Evolutionary conservation across 2,329 filamentous ascomycete genomes (phyloP), one percentile per base, ranked within the genome.

Genomic region (Phialocephala sp.): DNA sequence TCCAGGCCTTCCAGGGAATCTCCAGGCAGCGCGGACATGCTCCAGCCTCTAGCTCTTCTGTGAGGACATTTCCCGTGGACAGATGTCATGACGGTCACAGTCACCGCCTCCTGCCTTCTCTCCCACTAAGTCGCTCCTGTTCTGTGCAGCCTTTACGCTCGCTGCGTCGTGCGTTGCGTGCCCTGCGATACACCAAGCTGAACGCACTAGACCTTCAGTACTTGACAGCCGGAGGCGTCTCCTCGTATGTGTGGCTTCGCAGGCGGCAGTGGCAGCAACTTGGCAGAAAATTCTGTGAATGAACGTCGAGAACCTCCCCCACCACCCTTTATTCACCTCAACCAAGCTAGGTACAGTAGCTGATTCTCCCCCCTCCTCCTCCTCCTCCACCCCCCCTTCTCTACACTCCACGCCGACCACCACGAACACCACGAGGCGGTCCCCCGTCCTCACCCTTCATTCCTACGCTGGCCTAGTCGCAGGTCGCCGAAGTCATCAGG

Each of bases 401-500:
- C 55, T 24, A 39, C 54, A 35, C 52, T 55, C 45, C 45, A 50
- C 45, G 43, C n/a, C 45, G 5, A 50, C 57, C 55, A 55, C 59
- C 64, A 60, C 47, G 39, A 59, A 50, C 55, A 55, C 59, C 64
- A 60, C 47, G 39, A 59, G 32, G 39, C 57, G 39, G 24, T 41
- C 32, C 22, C 18, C 47, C 32, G 18, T 5, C 47, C 59, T 27
- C n/a, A n/a, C 39, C 20, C 56, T 15, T 57, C 60, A 41, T 59
- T 60, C 59, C 54, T 62, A 35, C 35, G 35, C 57, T 60, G 43
- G 54, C 58, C 65, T 59, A 62, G 65, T n/a, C 54, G 58, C 62
- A 67, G 59, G 41, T 63, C 63, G 60, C 63, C 63, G 60, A 60
- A 58, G 47, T 58, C 60, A 63, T 55, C 52, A 45, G 27, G 24